Conservation (phyloP, 2,329 filamentous ascomycete genomes). For the Aspergillus sp. region DNA sequence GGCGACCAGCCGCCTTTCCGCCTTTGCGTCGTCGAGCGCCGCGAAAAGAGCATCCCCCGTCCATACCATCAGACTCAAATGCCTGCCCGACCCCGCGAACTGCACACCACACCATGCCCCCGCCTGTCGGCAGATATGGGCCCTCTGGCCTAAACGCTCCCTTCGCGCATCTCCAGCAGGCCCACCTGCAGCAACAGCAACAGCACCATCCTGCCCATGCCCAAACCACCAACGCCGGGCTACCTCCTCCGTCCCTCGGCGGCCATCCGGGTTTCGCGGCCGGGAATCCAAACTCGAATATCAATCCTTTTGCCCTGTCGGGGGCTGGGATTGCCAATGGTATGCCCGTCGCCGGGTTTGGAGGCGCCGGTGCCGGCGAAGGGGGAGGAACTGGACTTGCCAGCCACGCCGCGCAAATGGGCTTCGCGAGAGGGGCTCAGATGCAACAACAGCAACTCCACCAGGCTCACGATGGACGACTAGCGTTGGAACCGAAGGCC, state of each 20-base stretch:
- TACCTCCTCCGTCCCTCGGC: constrained; percentile 51
- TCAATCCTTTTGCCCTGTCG: constrained; percentile 54
- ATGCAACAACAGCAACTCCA: constrained; percentile 50
- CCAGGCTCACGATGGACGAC: constrained; percentile 43
- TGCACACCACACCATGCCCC: constrained; percentile 41
- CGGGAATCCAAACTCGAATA: constrained; percentile 53
- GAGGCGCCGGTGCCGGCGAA: constrained; percentile 47
- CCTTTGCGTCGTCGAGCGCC: constrained; percentile 12
- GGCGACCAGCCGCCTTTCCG: constrained; percentile 15
- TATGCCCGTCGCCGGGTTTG: constrained; percentile 48
- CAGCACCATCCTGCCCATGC: constrained; percentile 36
- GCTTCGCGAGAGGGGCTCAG: constrained; percentile 66
- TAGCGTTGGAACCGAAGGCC: constrained; percentile 46
- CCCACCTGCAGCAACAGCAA: constrained; percentile 38
- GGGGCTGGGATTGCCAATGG: constrained; percentile 45
- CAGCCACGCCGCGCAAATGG: constrained; percentile 79
- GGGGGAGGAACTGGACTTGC: constrained; percentile 60
- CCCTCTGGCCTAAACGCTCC: constrained; percentile 50
- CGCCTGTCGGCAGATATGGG: constrained; percentile 50
- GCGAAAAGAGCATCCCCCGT: constrained; percentile 9
- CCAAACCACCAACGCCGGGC: constrained; percentile 38
- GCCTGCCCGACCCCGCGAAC: constrained; percentile 9
- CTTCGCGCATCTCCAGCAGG: constrained; percentile 49
- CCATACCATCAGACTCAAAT: constrained; percentile 9
- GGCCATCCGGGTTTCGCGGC: constrained; percentile 60